Percentiles rank a stretch among this genome's conserved stretches.
These are phyloP conservation scores for Blastobotrys buckinghamii DNA, from an alignment of 1,139 yeast genomes.

Conservation along the genomic window DNA sequence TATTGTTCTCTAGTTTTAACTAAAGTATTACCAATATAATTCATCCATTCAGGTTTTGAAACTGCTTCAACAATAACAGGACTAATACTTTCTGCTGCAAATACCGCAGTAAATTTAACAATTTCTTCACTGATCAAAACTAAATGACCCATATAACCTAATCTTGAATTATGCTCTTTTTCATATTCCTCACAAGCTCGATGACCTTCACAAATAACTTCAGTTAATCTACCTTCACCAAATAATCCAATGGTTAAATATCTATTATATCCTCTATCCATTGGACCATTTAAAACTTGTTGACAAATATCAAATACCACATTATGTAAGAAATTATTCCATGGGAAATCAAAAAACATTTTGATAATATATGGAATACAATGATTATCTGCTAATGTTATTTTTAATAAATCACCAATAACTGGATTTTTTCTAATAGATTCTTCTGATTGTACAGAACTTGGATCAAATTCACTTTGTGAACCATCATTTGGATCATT, in stretches of 20 bases:
- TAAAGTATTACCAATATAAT: constrained; percentile 75
- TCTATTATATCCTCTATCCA: constrained; percentile 88
- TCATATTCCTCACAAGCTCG: constrained; percentile 66
- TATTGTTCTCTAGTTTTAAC: constrained; percentile 90
- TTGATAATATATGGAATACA: constrained; percentile 70
- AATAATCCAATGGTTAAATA: constrained; percentile 84
- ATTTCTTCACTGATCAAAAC: constrained; percentile 96
- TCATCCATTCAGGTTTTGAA: constrained; percentile 62
- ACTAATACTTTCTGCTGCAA: constrained; percentile 56
- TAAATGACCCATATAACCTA: constrained; percentile 97
- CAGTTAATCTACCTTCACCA: constrained; percentile 70
- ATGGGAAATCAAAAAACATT: constrained; percentile 89
- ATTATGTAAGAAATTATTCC: constrained; percentile 96
- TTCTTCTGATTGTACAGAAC: constrained; percentile 19
- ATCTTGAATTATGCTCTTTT: constrained; percentile 51
- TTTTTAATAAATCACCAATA: constrained; percentile 84
- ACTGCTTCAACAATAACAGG: constrained; percentile 55
- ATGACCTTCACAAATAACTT: constrained; percentile 79
- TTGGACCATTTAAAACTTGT: constrained; percentile 90
- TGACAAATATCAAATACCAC: constrained; percentile 97
- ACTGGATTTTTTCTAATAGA: constrained; percentile 62
- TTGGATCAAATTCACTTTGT: constrained; percentile 10
- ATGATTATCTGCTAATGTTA: constrained; percentile 75
- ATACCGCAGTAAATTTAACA: constrained; percentile 81
- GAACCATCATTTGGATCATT: not conserved